These are phyloP conservation scores for Elaeis guineensis DNA, from an alignment of 176 grass and related monocot species.

Conservation along the genomic window DNA sequence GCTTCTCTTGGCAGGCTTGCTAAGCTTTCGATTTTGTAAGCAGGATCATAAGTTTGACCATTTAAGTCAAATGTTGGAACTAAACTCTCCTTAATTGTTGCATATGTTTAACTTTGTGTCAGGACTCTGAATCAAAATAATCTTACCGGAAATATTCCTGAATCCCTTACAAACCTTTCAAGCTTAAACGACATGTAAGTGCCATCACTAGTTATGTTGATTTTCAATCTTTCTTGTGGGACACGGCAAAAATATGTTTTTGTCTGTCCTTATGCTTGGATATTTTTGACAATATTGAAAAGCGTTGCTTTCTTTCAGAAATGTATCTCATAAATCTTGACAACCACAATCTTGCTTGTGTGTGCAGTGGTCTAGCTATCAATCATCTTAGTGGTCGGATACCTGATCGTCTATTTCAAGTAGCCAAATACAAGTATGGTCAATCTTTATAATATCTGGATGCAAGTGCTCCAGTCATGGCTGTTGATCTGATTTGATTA, in stretches of 20 bases:
- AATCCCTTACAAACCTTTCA: slow-evolving; percentile 9
- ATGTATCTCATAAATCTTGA: slow-evolving; percentile 20
- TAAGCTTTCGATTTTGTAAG: slow-evolving; percentile 65
- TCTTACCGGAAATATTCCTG: slow-evolving; percentile 14
- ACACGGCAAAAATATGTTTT: too few species aligned
- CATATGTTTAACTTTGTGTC: background rate
- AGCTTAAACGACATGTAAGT: slow-evolving; percentile 20
- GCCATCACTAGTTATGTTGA: background rate
- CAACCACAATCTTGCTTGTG: slow-evolving; percentile 22
- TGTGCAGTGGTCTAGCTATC: slow-evolving; percentile 70
- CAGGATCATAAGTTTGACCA: slow-evolving; percentile 12
- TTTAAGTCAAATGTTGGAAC: background rate
- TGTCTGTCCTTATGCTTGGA: too few species aligned
- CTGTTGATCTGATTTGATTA: slow-evolving; percentile 35
- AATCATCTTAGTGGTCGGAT: slow-evolving; percentile 83
- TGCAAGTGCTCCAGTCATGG: slow-evolving; percentile 6
- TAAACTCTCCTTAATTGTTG: background rate
- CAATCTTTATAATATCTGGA: background rate
- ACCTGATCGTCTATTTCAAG: slow-evolving; percentile 71
- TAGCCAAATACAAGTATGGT: slow-evolving; percentile 91
- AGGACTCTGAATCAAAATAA: slow-evolving; percentile 19
- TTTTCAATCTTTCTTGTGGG: background rate
- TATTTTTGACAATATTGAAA: too few species aligned
- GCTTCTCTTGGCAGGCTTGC: slow-evolving; percentile 67
- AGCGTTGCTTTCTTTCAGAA: background rate